phyloP scores from a whole-genome alignment of 495 filamentous ascomycete genomes.

The Friedmanniomyces endolithicus region DNA sequence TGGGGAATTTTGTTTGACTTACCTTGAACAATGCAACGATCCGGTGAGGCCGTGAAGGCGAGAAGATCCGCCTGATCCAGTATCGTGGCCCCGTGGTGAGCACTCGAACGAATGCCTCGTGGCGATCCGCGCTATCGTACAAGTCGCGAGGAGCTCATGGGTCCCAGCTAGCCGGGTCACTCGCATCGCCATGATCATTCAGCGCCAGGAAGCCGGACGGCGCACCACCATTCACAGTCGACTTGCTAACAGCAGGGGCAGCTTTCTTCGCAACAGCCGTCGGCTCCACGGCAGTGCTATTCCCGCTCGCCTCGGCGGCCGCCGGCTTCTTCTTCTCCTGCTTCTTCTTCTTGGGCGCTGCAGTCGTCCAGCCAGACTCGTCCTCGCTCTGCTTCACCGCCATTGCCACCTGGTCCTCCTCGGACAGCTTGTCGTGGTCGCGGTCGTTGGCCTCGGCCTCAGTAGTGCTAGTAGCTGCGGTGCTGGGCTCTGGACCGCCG shows the following conservation, averaged over 20 bases:
- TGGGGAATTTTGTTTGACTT: not conserved
- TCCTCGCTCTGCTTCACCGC: conserved; percentile 22
- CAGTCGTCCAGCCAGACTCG: conserved; percentile 61
- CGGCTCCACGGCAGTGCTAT: conserved; percentile 7
- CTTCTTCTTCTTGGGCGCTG: conserved; percentile 47
- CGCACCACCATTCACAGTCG: conserved; percentile 3
- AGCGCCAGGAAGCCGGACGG: conserved; percentile 15
- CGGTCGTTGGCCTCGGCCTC: conserved; percentile 1
- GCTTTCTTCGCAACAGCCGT: not conserved
- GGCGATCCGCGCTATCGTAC: no score
- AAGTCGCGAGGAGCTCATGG: not conserved
- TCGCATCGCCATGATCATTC: conserved; percentile 11
- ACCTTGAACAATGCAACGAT: not conserved
- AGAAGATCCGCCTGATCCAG: not conserved
- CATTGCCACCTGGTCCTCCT: conserved; percentile 62
- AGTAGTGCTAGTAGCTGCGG: conserved; percentile 39
- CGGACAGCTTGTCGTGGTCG: conserved; percentile 34
- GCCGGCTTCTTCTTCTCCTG: conserved; percentile 41
- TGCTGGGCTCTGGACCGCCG: conserved; percentile 22
- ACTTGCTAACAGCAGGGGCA: conserved; percentile 1
- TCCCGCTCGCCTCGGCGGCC: conserved; percentile 22
- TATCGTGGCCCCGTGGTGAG: no score
- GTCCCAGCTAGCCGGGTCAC: conserved; percentile 15
- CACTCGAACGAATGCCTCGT: no score
- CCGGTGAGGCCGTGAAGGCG: not conserved